Evolutionary conservation across 768 basidiomycete species (phyloP), one percentile per base, ranked within the genome.

Genomic region (Tricholoma furcatifolium): DNA sequence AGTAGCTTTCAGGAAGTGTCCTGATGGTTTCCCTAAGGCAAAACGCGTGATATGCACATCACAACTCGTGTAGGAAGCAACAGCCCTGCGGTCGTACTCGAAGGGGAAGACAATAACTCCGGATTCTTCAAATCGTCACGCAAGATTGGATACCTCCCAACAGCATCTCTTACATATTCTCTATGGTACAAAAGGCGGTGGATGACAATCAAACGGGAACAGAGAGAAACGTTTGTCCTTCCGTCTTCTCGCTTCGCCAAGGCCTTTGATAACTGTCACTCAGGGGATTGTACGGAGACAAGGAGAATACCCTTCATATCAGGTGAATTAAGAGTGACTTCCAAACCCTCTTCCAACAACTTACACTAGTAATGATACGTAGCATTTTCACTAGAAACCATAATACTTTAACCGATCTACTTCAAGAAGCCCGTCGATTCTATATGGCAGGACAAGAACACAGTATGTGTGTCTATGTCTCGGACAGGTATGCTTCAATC

Each of bases 31-130:
- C 31, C 23, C n/a, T n/a, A 21, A 77, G 77, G 64, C 45, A 67
- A 69, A 45, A 74, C 76, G 21, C 77, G 78, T 32, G 72, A 73
- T 43, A 69, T 85, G 31, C 67, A 79, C 27, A 70, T 84, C 41
- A 77, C 70, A 59, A 82, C 79, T 3, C 52, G 5, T 39, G 62
- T 57, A 65, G 65, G 53, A 12, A 49, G 61, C 1, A 61, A 61
- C 36, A 65, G 64, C 23, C 55, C 65, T 14, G 57, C 61, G 0
- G 50, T 71, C 15, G 35, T 62, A 11, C 40, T 71, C 8, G 57
- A 65, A 20, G 67, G 66, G 10, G 66, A 71, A 6, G 65, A 70
- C 15, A 56, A 63, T 4, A 38, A 56, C 27, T 47, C 55, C 18
- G 21, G 27, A 15, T 32, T 61, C 41, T 43, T 50, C 12, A 45